These are phyloP conservation scores for Trichocladium uniseriatum DNA, from an alignment of 495 filamentous ascomycete genomes.

Conservation along the genomic window DNA sequence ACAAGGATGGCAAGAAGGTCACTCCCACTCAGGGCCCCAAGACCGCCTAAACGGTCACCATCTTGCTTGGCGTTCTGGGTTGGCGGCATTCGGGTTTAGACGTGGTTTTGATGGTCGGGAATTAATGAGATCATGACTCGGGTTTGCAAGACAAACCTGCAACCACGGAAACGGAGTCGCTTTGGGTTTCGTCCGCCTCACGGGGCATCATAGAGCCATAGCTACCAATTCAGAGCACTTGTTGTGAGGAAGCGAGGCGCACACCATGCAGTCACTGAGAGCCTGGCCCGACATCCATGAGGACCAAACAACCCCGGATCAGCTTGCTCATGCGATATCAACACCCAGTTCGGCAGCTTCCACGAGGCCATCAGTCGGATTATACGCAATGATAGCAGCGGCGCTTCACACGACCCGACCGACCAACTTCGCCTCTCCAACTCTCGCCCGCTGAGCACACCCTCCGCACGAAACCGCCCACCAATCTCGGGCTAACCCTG, in stretches of 20 bases:
- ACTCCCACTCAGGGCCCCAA: conserved; percentile 66
- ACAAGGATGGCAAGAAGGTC: conserved; percentile 99
- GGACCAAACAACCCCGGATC: too few species aligned
- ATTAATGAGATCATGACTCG: conserved; percentile 24
- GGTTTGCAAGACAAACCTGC: conserved; percentile 18
- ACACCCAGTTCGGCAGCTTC: too few species aligned
- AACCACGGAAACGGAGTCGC: conserved; percentile 20
- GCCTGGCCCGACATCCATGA: too few species aligned
- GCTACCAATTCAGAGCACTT: conserved; percentile 28
- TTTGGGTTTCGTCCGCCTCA: conserved; percentile 13
- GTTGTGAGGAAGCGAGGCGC: conserved; percentile 12
- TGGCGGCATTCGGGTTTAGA: conserved; percentile 22
- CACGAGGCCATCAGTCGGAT: too few species aligned
- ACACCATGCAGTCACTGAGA: not conserved
- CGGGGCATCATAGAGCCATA: conserved; percentile 23
- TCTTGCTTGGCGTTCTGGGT: conserved; percentile 22
- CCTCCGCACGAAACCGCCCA: too few species aligned
- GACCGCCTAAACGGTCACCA: conserved; percentile 22
- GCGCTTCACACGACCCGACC: too few species aligned
- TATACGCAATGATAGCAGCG: too few species aligned
- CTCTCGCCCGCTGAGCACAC: too few species aligned
- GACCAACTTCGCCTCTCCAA: too few species aligned
- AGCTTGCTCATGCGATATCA: too few species aligned
- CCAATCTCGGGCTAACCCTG: too few species aligned
- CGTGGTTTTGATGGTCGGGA: conserved; percentile 17